Conservation (phyloP, 1,139 yeast species). For the Sugiyamaella neomexicana region DNA sequence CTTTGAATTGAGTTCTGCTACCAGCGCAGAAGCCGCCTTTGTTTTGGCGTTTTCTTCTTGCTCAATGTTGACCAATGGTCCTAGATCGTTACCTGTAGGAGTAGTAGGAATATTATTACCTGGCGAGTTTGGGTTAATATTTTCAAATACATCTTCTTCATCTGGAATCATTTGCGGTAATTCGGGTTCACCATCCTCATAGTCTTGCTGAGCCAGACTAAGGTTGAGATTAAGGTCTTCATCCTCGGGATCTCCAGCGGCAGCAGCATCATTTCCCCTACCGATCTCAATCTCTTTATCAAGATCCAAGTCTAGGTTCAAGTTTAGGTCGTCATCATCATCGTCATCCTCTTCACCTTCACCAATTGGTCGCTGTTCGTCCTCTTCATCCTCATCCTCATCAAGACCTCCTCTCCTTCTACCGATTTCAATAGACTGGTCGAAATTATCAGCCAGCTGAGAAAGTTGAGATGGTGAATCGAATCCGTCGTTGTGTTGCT, state of each 20-base stretch:
- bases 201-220: conserved; percentile 15
- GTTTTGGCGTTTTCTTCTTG: conserved; percentile 21
- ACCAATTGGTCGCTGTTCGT: conserved; percentile 18
- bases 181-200: conserved; percentile 7
- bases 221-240: conserved; percentile 10
- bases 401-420: conserved; percentile 41
- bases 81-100: conserved; percentile 20
- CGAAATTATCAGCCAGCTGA: conserved; percentile 24
- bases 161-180: conserved; percentile 19
- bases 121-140: conserved; percentile 7
- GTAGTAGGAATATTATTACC: conserved; percentile 16
- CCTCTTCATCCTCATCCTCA: conserved; percentile 27
- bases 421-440: conserved; percentile 50
- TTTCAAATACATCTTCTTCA: conserved; percentile 23
- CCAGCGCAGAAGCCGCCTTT: conserved; percentile 17
- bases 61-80: conserved; percentile 19
- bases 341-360: conserved; percentile 24
- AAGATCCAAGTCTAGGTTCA: conserved; percentile 48
- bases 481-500: conserved; percentile 6
- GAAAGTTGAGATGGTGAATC: conserved; percentile 4
- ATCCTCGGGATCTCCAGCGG: conserved; percentile 15
- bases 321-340: conserved; percentile 39
- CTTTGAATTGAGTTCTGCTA: conserved; percentile 13
- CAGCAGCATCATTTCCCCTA: conserved; percentile 14
- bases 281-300: conserved; percentile 32